Conservation (phyloP, 139 green algal genomes). For the Asterochloris sp. region DNA sequence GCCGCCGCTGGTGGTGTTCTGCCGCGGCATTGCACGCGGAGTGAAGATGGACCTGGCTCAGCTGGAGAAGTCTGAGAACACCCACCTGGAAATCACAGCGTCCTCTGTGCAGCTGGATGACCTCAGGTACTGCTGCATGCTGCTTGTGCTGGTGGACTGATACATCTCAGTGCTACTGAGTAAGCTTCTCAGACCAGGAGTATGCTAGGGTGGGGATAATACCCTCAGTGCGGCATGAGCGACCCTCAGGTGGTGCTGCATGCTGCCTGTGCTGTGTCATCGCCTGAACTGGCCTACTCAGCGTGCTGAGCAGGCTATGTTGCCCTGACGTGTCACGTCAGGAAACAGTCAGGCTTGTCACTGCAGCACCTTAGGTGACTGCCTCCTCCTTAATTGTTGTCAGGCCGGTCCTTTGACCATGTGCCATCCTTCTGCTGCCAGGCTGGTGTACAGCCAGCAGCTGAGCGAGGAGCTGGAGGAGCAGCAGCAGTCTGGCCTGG, state of each 20-base stretch:
- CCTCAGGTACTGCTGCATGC: conserved; percentile 7
- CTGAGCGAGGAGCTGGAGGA: conserved; percentile 14
- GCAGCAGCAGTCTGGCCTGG: not conserved
- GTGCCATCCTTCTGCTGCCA: too few species aligned
- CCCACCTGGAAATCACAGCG: conserved; percentile 36
- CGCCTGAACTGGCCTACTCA: too few species aligned
- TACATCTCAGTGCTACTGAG: too few species aligned
- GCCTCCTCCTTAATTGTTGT: not conserved
- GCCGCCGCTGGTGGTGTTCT: not conserved
- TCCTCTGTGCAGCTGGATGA: conserved; percentile 37
- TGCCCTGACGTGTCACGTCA: too few species aligned
- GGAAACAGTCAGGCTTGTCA: too few species aligned
- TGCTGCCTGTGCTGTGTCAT: too few species aligned
- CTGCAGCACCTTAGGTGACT: too few species aligned
- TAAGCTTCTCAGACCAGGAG: too few species aligned
- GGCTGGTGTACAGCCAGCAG: conserved; percentile 22
- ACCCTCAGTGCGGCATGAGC: conserved; percentile 36
- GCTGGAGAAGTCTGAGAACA: conserved; percentile 19
- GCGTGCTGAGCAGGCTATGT: too few species aligned
- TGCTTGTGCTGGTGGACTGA: too few species aligned
- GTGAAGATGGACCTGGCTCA: conserved; percentile 42
- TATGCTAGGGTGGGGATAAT: too few species aligned
- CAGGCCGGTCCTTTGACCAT: too few species aligned
- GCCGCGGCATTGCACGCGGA: not conserved
- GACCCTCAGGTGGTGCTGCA: conserved; percentile 11